Conservation (phyloP, 164 flowering plant species). For the Liquidambar formosana region DNA sequence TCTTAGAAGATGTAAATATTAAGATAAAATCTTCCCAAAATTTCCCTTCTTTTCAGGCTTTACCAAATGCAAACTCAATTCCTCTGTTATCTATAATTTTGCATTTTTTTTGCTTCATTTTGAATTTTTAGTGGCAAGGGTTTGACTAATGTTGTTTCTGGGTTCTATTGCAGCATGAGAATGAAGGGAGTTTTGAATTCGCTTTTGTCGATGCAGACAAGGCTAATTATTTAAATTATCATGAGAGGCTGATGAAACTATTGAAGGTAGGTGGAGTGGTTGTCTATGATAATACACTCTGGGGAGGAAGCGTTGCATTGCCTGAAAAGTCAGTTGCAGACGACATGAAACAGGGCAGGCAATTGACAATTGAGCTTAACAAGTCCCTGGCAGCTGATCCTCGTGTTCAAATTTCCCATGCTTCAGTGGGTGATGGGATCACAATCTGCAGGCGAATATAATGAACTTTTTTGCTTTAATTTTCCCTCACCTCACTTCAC, state of each 20-base stretch:
- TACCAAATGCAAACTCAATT: too few species aligned
- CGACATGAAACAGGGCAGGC: neutral
- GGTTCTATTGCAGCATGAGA: slow-evolving; percentile 25
- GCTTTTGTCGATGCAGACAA: slow-evolving; percentile 60
- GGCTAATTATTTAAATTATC: slow-evolving; percentile 39
- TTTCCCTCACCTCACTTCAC: too few species aligned
- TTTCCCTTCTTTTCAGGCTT: too few species aligned
- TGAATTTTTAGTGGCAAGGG: too few species aligned
- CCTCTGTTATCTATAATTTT: too few species aligned
- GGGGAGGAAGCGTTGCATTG: slow-evolving; percentile 43
- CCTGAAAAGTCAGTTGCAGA: slow-evolving; percentile 38
- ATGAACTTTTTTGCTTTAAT: neutral
- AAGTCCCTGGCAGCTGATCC: slow-evolving; percentile 31
- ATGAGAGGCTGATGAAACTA: slow-evolving; percentile 41
- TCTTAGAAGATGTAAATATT: too few species aligned
- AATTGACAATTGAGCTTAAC: slow-evolving; percentile 22
- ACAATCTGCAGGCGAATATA: slow-evolving; percentile 26
- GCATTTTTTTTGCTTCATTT: too few species aligned
- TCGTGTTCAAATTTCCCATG: slow-evolving; percentile 29
- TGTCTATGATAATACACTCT: slow-evolving; percentile 45
- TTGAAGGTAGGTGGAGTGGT: slow-evolving; percentile 45
- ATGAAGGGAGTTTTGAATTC: slow-evolving; percentile 44
- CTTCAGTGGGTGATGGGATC: slow-evolving; percentile 42
- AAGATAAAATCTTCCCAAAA: too few species aligned
- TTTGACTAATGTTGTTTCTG: too few species aligned